Evolutionary conservation across 768 basidiomycete genomes (phyloP).

Genomic region (Naganishia onofrii): DNA sequence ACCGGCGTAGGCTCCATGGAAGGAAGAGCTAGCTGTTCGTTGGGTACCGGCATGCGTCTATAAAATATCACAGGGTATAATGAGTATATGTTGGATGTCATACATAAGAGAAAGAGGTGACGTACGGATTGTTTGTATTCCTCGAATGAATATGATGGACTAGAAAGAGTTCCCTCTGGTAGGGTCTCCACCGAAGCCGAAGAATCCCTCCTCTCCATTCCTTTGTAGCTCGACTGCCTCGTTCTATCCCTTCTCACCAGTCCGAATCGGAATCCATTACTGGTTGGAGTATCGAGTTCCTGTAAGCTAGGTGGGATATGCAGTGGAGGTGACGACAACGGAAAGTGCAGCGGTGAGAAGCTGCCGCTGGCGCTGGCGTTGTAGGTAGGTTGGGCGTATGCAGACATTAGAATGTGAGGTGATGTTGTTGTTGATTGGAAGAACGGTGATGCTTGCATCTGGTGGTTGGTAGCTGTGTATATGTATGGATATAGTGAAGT

Average conservation of each 20-base stretch:
- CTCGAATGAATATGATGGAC: not conserved
- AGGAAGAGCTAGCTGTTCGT: not conserved
- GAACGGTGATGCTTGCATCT: not conserved
- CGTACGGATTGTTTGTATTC: not conserved
- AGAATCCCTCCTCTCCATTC: slow-evolving; percentile 1
- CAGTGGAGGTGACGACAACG: slow-evolving; percentile 10
- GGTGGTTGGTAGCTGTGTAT: not conserved
- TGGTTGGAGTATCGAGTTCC: not conserved
- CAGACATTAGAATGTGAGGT: slow-evolving; percentile 8
- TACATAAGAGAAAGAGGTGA: not conserved
- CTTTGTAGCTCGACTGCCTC: not conserved
- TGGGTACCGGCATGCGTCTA: not conserved
- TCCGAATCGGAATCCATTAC: slow-evolving; percentile 2
- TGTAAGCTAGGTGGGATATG: slow-evolving; percentile 21
- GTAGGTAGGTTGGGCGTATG: slow-evolving; percentile 2
- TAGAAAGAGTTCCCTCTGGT: not conserved
- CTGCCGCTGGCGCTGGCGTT: not conserved
- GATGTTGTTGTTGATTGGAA: slow-evolving; percentile 6
- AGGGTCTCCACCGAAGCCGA: slow-evolving; percentile 6
- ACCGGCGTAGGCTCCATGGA: too few species aligned
- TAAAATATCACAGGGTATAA: not conserved
- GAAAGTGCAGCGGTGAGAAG: slow-evolving; percentile 13
- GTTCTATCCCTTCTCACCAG: not conserved
- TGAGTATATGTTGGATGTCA: not conserved
- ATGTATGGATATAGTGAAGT: not conserved